A percentile compares a stretch with the other conserved stretches of the same genome.
phyloP scores from a whole-genome alignment of 148 eudicot genomes.

The Rhododendron molle region DNA sequence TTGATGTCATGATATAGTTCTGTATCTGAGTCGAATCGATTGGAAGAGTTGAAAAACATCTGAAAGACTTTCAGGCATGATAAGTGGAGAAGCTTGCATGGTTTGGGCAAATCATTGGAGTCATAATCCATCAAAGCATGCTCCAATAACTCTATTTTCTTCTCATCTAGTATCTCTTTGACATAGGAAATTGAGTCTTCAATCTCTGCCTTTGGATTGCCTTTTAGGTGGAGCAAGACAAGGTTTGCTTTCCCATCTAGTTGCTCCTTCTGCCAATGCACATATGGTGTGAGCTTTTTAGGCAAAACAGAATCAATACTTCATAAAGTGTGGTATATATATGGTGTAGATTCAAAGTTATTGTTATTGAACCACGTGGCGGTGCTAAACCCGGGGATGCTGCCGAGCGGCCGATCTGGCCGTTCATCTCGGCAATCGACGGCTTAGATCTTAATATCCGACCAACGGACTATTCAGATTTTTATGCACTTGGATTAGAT shows the following conservation, averaged over 20 bases:
- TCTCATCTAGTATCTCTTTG: not conserved
- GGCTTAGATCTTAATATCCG: too few species aligned
- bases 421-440: too few species aligned
- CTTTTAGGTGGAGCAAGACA: conserved; percentile 26
- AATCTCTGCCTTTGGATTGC: conserved; percentile 19
- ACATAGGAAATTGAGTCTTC: too few species aligned
- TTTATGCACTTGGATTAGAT: too few species aligned
- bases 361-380: too few species aligned
- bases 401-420: too few species aligned
- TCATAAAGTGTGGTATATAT: too few species aligned
- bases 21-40: conserved; percentile 26
- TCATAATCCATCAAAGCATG: conserved; percentile 18
- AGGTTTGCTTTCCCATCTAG: conserved; percentile 36
- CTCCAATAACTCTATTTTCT: conserved; percentile 26
- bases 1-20: conserved; percentile 29
- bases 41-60: conserved; percentile 38
- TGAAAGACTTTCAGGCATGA: conserved; percentile 30
- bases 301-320: not conserved
- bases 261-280: conserved; percentile 32
- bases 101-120: conserved; percentile 13
- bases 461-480: too few species aligned
- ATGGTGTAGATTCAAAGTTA: too few species aligned
- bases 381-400: too few species aligned
- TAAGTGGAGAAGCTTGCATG: conserved; percentile 30
- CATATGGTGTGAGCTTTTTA: not conserved